Percentiles rank a stretch among this genome's conserved stretches.
Conservation (phyloP, 192 early-diverging fungal genomes). For the Linnemannia exigua region DNA sequence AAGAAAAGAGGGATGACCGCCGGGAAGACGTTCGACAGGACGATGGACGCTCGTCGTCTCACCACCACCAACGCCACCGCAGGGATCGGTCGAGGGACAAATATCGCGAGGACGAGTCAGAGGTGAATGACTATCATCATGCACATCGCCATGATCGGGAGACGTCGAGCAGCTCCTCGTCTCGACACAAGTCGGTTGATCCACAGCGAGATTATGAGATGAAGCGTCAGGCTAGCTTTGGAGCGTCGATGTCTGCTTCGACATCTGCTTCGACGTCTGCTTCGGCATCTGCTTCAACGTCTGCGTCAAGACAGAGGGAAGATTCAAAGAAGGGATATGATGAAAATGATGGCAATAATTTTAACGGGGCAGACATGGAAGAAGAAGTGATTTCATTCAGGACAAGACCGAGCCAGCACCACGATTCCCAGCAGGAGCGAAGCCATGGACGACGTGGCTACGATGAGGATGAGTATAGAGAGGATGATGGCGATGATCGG, state of each 20-base stretch:
- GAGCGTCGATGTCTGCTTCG: neutral
- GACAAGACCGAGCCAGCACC: slow-evolving; percentile 3
- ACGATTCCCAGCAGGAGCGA: neutral
- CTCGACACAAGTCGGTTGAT: slow-evolving; percentile 13
- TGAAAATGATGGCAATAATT: slow-evolving; percentile 12
- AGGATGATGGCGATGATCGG: neutral
- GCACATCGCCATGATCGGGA: slow-evolving; percentile 13
- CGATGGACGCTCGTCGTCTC: slow-evolving; percentile 7
- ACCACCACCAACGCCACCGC: slow-evolving; percentile 23
- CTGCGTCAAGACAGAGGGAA: neutral
- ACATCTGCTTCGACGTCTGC: neutral
- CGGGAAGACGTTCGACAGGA: slow-evolving; percentile 9
- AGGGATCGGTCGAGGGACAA: slow-evolving; percentile 7
- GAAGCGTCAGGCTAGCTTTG: slow-evolving; percentile 17
- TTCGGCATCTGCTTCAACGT: neutral
- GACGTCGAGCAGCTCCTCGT: slow-evolving; percentile 7
- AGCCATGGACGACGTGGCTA: slow-evolving; percentile 11
- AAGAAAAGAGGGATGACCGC: slow-evolving; percentile 18
- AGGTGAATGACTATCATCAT: neutral
- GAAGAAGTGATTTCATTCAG: slow-evolving; percentile 34
- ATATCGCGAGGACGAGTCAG: slow-evolving; percentile 4
- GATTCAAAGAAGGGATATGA: neutral
- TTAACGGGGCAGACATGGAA: neutral
- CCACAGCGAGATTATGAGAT: slow-evolving; percentile 36
- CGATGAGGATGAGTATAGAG: neutral